Evolutionary conservation across 495 filamentous ascomycete species (phyloP), one percentile per base, ranked within the genome.

Genomic region (Penicillium fimorum): DNA sequence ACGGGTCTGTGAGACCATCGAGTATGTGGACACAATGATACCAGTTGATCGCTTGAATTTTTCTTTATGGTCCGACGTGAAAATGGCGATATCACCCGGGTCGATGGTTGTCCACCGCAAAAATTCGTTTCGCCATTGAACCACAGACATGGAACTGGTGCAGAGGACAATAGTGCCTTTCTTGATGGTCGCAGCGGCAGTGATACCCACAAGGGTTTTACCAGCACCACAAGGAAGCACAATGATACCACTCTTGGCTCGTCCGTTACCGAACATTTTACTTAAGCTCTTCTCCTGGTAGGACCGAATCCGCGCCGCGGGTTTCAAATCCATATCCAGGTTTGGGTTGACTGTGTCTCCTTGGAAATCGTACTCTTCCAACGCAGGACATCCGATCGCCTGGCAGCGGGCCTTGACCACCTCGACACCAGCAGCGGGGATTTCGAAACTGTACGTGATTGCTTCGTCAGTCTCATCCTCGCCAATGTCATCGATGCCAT

Each of bases 201-300:
- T 97, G 57, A 97, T 96, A 30, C 94, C 94, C 11, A 99, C 94
- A 52, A 99, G 72, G 1, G 94, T 99, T 75, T 99, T 99, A 32
- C 94, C 94, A 12, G 94, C 95, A 40, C 94, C 94, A 72, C 95
- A 99, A 48, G 94, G 94, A 60, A 99, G 70, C 43, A 99, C 94
- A 56, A 99, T 97, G 61, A 99, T 96, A 60, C 95, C 94, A 73
- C 90, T 95, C 73, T 96, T 94, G 20, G 94, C 92, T 67, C 94
- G 84, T 53, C 92, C 92, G 66, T 99, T 99, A 64, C 94, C 92
- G 65, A 99, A 99, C 95, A 99, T 97, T 70, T 99, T 97, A 73
- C 88, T 92, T 29, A 99, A 79, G 61, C 90, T 93, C 74, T 96
- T 93, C 73, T 99, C 94, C 72, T 99, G 95, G 64, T 97, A 97